Percentiles rank a stretch among this genome's conserved stretches.
Evolutionary conservation across 169 alveolate genomes (phyloP).

Genomic region (Plasmodium coatneyi): DNA sequence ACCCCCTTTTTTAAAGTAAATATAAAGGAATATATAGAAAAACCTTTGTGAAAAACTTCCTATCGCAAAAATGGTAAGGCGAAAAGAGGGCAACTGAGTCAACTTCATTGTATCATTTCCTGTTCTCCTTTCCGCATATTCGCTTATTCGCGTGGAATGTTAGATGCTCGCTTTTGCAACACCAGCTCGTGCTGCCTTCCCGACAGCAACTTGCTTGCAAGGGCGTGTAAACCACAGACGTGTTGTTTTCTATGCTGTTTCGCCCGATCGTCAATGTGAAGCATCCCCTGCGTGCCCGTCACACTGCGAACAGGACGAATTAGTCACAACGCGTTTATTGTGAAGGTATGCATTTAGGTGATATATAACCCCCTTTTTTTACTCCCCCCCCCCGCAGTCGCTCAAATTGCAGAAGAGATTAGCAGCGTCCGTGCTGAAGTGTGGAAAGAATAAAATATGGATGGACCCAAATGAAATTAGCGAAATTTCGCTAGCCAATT

Average conservation of each 20-base stretch:
- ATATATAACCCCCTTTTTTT: neutral
- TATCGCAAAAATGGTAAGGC: conserved; percentile 4
- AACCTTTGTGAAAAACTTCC: neutral
- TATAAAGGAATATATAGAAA: neutral
- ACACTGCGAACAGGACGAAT: neutral
- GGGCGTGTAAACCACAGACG: neutral
- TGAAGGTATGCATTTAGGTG: neutral
- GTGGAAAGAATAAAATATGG: conserved; percentile 98
- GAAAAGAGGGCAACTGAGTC: neutral
- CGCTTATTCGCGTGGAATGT: neutral
- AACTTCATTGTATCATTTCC: neutral
- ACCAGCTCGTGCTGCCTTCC: neutral
- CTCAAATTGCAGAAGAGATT: conserved; percentile 96
- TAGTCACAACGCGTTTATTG: neutral
- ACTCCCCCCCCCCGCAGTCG: conserved; percentile 79
- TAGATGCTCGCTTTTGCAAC: neutral
- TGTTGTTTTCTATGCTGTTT: neutral
- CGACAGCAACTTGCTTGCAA: neutral
- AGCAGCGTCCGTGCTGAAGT: conserved; percentile 97
- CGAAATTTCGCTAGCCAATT: conserved; percentile 98
- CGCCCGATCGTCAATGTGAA: neutral
- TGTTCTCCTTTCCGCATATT: neutral
- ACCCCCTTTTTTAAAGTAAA: neutral
- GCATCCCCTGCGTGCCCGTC: neutral
- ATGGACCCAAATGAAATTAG: conserved; percentile 98